These are phyloP conservation scores for Casaregolazyma suthepensis DNA, from an alignment of 1,139 yeast species.

Conservation along the genomic window DNA sequence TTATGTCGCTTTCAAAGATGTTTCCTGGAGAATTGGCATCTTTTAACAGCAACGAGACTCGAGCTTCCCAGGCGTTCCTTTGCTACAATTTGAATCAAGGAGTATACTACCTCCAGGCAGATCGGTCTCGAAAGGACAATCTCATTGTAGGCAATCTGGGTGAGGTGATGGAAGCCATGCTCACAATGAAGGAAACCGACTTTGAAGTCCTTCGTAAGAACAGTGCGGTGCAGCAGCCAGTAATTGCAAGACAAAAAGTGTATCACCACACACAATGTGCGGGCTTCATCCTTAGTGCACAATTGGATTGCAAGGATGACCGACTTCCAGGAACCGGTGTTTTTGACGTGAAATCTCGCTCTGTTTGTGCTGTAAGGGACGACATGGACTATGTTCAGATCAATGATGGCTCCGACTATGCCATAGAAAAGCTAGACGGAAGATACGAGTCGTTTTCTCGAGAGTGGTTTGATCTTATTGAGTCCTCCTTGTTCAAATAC, in stretches of 20 bases:
- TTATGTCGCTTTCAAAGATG: conserved; percentile 40
- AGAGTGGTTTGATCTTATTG: conserved; percentile 68
- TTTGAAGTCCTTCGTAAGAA: conserved; percentile 37
- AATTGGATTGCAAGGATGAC: conserved; percentile 74
- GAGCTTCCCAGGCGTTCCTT: conserved; percentile 37
- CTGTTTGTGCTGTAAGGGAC: conserved; percentile 78
- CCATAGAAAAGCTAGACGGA: conserved; percentile 56
- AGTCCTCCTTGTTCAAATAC: conserved; percentile 76
- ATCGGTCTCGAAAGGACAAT: conserved; percentile 62
- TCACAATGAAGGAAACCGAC: conserved; percentile 51
- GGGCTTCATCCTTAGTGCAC: conserved; percentile 77
- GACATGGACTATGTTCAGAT: conserved; percentile 62
- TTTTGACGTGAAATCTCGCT: conserved; percentile 88
- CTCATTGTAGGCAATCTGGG: conserved; percentile 74
- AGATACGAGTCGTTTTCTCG: conserved; percentile 70
- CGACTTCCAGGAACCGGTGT: conserved; percentile 86
- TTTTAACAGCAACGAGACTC: conserved; percentile 37
- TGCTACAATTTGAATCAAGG: conserved; percentile 33
- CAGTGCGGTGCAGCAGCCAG: no score
- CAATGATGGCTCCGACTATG: conserved; percentile 56
- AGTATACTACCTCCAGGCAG: conserved; percentile 66
- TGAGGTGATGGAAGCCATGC: conserved; percentile 64
- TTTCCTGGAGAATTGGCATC: conserved; percentile 32
- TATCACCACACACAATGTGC: conserved; percentile 74
- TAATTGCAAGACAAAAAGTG: no score